A percentile compares a stretch with the other conserved stretches of the same genome.
Conservation (phyloP, 2,329 filamentous ascomycete genomes). For the Cladosporium austrohemisphaericum region DNA sequence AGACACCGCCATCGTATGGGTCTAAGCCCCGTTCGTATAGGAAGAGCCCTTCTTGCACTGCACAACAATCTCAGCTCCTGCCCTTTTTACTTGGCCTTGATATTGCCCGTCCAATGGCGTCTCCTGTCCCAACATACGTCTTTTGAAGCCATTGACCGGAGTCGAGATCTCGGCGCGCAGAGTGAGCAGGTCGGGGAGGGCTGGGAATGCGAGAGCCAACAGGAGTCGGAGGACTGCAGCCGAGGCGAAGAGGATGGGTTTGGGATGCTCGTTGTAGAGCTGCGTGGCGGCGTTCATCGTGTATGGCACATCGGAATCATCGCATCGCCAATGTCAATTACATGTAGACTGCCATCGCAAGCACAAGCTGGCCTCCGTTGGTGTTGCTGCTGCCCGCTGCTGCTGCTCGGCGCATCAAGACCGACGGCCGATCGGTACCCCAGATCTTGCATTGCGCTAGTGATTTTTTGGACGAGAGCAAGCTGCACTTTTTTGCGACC, state of each 20-base stretch:
- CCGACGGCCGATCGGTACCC: constrained; percentile 8
- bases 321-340: no score
- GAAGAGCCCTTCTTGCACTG: constrained; percentile 94
- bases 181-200: constrained; percentile 77
- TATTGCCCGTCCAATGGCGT: no score
- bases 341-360: no score
- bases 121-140: constrained; percentile 58
- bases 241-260: constrained; percentile 65
- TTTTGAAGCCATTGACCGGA: constrained; percentile 95
- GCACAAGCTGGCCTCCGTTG: no score
- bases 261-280: constrained; percentile 39
- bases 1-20: constrained; percentile 90
- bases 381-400: no score
- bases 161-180: constrained; percentile 95
- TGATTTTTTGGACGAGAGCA: constrained; percentile 11
- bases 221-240: constrained; percentile 76
- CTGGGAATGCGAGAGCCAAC: constrained; percentile 76
- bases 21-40: constrained; percentile 95
- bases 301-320: constrained; percentile 5
- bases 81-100: no score
- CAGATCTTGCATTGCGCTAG: constrained; percentile 5
- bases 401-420: background rate
- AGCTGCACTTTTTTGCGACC: constrained; percentile 14
- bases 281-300: constrained; percentile 24
- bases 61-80: constrained; percentile 28